These are phyloP conservation scores for Stagonosporopsis chrysanthemi DNA, from an alignment of 2,329 filamentous ascomycete genomes.

Conservation along the genomic window DNA sequence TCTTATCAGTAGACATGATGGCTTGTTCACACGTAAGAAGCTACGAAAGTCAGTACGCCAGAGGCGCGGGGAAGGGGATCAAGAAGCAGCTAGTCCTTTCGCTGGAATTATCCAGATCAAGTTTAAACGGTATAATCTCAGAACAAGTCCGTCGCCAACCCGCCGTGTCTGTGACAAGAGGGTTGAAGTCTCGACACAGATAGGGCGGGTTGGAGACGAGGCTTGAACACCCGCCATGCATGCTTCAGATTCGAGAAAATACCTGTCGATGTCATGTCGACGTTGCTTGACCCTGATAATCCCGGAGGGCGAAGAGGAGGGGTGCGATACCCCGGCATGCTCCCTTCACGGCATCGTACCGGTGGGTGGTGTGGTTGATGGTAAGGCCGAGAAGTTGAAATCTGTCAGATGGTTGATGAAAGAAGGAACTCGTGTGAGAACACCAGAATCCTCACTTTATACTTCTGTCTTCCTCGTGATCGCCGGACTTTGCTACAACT, in stretches of 20 bases:
- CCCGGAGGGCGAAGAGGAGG: slow-evolving; percentile 1
- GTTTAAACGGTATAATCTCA: slow-evolving; percentile 95
- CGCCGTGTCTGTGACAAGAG: slow-evolving; percentile 82
- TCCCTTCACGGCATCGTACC: slow-evolving; percentile 20
- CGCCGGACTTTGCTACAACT: neutral
- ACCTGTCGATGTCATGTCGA: slow-evolving; percentile 16
- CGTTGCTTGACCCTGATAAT: slow-evolving; percentile 11
- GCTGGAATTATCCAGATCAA: slow-evolving; percentile 99
- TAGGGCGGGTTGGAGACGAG: slow-evolving; percentile 30
- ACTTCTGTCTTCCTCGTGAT: neutral
- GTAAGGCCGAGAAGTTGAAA: neutral
- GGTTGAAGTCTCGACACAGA: slow-evolving; percentile 70
- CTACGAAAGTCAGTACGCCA: slow-evolving; percentile 35
- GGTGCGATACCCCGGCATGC: slow-evolving; percentile 1
- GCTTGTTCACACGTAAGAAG: slow-evolving; percentile 56
- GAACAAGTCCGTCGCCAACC: slow-evolving; percentile 61
- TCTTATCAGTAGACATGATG: slow-evolving; percentile 83
- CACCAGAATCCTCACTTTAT: slow-evolving; percentile 2
- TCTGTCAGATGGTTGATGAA: neutral
- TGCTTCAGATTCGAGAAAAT: slow-evolving; percentile 31
- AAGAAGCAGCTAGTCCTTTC: slow-evolving; percentile 91
- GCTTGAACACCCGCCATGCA: slow-evolving; percentile 53
- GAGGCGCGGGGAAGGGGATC: slow-evolving; percentile 43
- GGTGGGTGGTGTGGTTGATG: neutral
- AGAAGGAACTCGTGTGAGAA: neutral